Evolutionary conservation across 2,329 filamentous ascomycete genomes (phyloP), one percentile per base, ranked within the genome.

Genomic region (Plenodomus lindquistii): DNA sequence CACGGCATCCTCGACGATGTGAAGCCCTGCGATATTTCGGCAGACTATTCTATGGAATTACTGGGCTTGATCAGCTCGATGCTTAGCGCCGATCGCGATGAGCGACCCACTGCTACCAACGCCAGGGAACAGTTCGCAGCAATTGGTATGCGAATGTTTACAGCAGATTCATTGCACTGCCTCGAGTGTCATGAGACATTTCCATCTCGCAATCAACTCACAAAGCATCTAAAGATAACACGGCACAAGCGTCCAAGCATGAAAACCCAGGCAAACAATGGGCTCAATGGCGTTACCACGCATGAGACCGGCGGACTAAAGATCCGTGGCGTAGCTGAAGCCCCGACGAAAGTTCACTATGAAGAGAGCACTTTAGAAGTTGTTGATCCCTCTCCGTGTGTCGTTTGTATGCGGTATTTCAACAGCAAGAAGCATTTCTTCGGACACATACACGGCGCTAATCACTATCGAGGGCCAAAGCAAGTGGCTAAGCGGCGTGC

Each of bases 401-500:
- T 42, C 1, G 46, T 50, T 6, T 56, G 46, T 19, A 19, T 45
- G 24, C 16, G 20, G 18, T 17, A 36, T 18, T 53, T 52, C 37
- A 17, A 46, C 13, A 48, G 46, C 1, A 50, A 56, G 31, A 19
- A 39, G 18, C 20, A 29, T 4, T 48, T 56, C 42, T 56, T 48
- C 22, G 11, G 15, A 9, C 50, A 52, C 31, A 31, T 56, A n/a
- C 15, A 44, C 29, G 29, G 38, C n/a, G 40, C 20, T 2, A 37
- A 38, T 36, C 44, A 56, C 22, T 50, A 29, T 3, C 44, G 46
- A n/a, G 36, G 36, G 10, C 34, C 29, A n/a, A 38, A 27, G 20
- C 50, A 47, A 31, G 52, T 55, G 4, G n/a, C 13, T n/a, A 50
- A 50, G 22, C 46, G 16, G 54, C 63, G 18, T 17, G 40, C 29